A percentile compares a stretch with the other conserved stretches of the same genome.
phyloP scores from a whole-genome alignment of 768 basidiomycete species.

The Butyriboletus loyo region DNA sequence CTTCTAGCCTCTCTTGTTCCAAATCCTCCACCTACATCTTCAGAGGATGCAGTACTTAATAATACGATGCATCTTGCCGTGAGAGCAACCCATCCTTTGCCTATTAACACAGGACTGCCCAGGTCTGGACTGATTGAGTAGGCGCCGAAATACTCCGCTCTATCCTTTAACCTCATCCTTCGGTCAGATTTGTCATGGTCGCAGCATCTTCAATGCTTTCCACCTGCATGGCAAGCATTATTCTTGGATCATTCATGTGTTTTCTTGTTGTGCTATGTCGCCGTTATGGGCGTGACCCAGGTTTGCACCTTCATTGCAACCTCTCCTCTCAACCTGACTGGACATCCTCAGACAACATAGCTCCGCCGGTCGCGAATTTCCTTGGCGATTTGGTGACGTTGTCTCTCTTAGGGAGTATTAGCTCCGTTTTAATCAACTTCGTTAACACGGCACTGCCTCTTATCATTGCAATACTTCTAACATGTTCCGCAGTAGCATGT shows the following conservation, averaged over 20 bases:
- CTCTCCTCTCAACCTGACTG: not conserved
- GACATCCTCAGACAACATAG: conserved; percentile 75
- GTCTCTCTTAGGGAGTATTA: conserved; percentile 72
- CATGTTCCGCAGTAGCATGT: conserved; percentile 50
- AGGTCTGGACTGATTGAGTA: conserved; percentile 42
- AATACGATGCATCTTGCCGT: conserved; percentile 3
- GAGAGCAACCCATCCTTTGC: conserved; percentile 25
- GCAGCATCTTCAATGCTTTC: conserved; percentile 77
- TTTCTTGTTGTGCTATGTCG: conserved; percentile 75
- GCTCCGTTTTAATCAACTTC: conserved; percentile 64
- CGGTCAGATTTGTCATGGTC: conserved; percentile 68
- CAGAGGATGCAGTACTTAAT: conserved; percentile 10
- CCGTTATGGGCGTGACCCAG: conserved; percentile 77
- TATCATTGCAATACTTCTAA: conserved; percentile 46
- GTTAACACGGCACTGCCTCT: conserved; percentile 66
- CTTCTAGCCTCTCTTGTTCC: conserved; percentile 65
- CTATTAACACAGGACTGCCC: conserved; percentile 27
- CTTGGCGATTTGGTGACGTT: conserved; percentile 93
- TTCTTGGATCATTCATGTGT: conserved; percentile 94
- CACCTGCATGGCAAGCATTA: conserved; percentile 68
- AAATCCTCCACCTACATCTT: conserved; percentile 17
- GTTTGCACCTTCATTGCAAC: conserved; percentile 36
- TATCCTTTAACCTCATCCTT: conserved; percentile 2
- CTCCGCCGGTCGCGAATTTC: conserved; percentile 89
- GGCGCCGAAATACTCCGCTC: conserved; percentile 4